phyloP scores from a whole-genome alignment of 495 filamentous ascomycete species.

The Penicillium daleae region DNA sequence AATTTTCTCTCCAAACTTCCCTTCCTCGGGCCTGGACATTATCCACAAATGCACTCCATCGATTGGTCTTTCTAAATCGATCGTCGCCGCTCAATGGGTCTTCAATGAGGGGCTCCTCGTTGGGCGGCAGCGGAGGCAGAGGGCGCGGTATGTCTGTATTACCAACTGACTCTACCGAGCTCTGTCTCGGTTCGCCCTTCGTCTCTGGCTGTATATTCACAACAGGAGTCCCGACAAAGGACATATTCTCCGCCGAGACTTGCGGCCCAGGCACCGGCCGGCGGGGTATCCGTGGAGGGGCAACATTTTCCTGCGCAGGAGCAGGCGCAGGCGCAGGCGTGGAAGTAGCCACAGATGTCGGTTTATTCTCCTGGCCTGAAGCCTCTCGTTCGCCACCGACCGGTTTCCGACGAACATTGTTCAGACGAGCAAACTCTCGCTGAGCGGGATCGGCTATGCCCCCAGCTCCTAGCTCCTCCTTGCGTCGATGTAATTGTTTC shows the following conservation, averaged over 20 bases:
- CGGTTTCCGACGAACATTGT: conserved; percentile 49
- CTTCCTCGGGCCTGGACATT: conserved; percentile 27
- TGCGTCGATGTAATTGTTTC: conserved; percentile 52
- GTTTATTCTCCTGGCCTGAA: conserved; percentile 8
- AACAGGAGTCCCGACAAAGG: conserved; percentile 24
- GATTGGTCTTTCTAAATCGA: conserved; percentile 27
- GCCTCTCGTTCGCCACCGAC: conserved; percentile 26
- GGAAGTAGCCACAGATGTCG: too few relatives aligned
- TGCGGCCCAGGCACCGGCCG: conserved; percentile 25
- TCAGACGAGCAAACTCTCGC: conserved; percentile 42
- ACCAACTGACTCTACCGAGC: not conserved
- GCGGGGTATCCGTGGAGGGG: conserved; percentile 23
- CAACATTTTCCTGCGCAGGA: conserved; percentile 21
- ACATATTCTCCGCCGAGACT: conserved; percentile 30
- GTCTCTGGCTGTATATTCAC: conserved; percentile 12
- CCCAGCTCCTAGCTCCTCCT: conserved; percentile 36
- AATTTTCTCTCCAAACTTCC: conserved; percentile 31
- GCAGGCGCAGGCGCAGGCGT: conserved; percentile 3
- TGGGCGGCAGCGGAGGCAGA: conserved; percentile 36
- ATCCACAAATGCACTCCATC: conserved; percentile 41
- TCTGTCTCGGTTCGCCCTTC: not conserved
- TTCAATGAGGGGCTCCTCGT: conserved; percentile 27
- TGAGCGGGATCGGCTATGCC: conserved; percentile 28
- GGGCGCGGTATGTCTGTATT: conserved; percentile 27
- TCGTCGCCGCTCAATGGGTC: conserved; percentile 12